These are phyloP conservation scores for Neckera pumila DNA, from an alignment of 225 moss, liverwort and hornwort genomes.

Conservation along the genomic window DNA sequence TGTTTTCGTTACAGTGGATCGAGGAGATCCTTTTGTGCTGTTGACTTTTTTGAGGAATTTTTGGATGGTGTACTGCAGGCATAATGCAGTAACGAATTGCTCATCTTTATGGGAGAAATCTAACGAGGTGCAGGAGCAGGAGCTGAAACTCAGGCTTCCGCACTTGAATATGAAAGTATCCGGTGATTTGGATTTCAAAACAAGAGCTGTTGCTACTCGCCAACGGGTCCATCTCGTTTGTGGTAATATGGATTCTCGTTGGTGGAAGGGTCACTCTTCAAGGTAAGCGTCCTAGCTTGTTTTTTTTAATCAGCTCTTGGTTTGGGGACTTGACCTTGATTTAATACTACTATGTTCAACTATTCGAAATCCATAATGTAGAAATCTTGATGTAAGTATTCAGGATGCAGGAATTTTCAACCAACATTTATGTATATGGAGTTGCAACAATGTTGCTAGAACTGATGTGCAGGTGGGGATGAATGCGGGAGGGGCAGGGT, in stretches of 20 bases:
- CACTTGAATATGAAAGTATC: background rate
- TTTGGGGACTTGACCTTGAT: background rate
- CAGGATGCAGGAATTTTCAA: background rate
- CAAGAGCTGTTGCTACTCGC: conserved; percentile 18
- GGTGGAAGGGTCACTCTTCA: conserved; percentile 40
- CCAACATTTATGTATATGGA: background rate
- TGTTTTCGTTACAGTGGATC: background rate
- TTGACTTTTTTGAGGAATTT: background rate
- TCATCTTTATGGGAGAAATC: conserved; percentile 32
- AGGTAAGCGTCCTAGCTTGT: conserved; percentile 14
- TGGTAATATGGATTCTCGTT: conserved; percentile 24
- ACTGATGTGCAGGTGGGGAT: conserved; percentile 24
- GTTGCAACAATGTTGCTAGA: background rate
- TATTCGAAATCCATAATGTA: background rate
- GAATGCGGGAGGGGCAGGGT: conserved; percentile 43
- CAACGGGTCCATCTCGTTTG: conserved; percentile 29
- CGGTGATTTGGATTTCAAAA: conserved; percentile 17
- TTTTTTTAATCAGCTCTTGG: background rate
- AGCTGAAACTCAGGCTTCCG: conserved; percentile 17
- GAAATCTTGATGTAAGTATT: background rate
- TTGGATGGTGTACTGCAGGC: conserved; percentile 17
- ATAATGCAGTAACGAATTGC: conserved; percentile 11
- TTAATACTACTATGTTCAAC: background rate
- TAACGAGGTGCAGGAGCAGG: conserved; percentile 9
- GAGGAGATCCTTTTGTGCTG: background rate